Conservation (phyloP, 169 alveolate species). For the Plasmodium cynomolgi region DNA sequence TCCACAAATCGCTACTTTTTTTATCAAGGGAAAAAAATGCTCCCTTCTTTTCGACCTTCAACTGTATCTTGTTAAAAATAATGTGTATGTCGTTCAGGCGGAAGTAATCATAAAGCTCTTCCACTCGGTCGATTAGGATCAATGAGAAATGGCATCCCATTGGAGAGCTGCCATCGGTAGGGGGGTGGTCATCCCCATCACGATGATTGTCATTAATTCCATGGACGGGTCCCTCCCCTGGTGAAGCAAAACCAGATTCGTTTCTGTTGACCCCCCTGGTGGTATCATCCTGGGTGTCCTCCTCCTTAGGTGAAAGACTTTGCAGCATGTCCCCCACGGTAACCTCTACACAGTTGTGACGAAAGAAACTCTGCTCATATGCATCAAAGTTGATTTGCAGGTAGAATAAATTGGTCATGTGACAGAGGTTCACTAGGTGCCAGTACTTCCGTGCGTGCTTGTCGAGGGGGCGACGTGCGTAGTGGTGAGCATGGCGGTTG, state of each 20-base stretch:
- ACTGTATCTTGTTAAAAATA: neutral
- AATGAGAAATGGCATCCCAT: constrained; percentile 49
- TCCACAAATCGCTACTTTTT: constrained; percentile 2
- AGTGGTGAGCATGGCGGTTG: neutral
- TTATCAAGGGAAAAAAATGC: neutral
- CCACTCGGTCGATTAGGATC: constrained; percentile 20
- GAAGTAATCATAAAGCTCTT: constrained; percentile 47
- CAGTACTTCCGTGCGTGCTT: constrained; percentile 19
- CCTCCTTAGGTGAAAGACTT: neutral
- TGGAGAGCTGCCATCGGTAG: neutral
- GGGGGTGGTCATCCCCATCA: neutral
- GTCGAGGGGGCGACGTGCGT: neutral
- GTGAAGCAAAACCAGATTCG: neutral
- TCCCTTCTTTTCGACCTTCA: constrained; percentile 29
- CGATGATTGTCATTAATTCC: neutral
- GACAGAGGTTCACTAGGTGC: constrained; percentile 34
- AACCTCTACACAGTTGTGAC: constrained; percentile 17
- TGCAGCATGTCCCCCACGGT: constrained; percentile 35
- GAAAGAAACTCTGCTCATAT: constrained; percentile 15
- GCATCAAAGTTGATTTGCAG: constrained; percentile 24
- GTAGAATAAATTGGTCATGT: constrained; percentile 19
- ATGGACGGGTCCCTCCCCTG: neutral
- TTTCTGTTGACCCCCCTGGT: neutral
- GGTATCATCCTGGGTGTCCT: neutral
- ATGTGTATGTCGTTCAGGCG: constrained; percentile 30